Percentiles rank a stretch among this genome's conserved stretches.
Evolutionary conservation across 208 protist species (phyloP).

Genomic region (Acanthamoeba pearcei): DNA sequence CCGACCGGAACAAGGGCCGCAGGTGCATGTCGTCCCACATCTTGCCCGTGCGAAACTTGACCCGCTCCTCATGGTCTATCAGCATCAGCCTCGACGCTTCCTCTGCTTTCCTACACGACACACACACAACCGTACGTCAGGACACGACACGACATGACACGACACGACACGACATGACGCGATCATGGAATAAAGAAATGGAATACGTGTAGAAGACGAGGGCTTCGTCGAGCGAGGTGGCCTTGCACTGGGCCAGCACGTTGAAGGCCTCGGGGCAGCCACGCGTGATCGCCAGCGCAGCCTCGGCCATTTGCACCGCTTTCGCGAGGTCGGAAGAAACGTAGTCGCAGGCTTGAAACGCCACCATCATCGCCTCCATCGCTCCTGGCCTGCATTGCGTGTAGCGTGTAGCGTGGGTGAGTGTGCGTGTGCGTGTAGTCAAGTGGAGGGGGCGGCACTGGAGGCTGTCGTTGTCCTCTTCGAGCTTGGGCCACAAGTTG

Average conservation of each 20-base stretch:
- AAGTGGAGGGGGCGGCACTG: no score
- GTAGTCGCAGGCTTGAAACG: not conserved
- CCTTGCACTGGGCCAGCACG: not conserved
- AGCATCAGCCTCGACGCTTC: not conserved
- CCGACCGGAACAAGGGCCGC: not conserved
- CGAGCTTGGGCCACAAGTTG: no score
- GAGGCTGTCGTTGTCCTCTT: no score
- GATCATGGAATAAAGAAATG: not conserved
- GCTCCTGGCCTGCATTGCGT: not conserved
- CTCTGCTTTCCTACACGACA: not conserved
- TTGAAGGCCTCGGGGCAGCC: constrained; percentile 2
- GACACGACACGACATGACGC: not conserved
- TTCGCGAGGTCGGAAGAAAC: not conserved
- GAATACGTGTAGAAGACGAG: not conserved
- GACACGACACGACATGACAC: no score
- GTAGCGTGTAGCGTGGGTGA: not conserved
- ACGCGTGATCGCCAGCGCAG: not conserved
- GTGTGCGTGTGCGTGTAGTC: no score
- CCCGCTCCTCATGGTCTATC: not conserved
- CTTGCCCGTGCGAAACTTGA: not conserved
- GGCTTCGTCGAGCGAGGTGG: not conserved
- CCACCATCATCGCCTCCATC: not conserved
- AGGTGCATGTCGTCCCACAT: not conserved
- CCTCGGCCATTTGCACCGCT: not conserved
- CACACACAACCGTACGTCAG: not conserved